Percentiles rank a stretch among this genome's conserved stretches.
These are phyloP conservation scores for Eudorina sp. DNA, from an alignment of 139 green algal species.

Conservation along the genomic window DNA sequence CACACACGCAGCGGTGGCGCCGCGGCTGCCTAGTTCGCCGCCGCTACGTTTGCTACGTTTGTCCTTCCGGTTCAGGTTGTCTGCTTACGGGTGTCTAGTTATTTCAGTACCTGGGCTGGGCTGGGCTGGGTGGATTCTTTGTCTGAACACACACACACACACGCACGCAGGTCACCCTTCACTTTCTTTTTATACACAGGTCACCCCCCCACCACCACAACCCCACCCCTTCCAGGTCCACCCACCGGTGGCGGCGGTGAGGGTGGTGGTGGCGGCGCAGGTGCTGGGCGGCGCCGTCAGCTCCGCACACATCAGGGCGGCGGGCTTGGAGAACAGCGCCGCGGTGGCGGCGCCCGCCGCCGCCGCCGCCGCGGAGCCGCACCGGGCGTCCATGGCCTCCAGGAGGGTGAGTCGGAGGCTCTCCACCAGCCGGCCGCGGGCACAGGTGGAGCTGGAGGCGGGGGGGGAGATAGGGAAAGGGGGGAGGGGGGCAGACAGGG, in stretches of 20 bases:
- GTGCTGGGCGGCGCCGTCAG: slow-evolving; percentile 7
- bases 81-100: too few species aligned
- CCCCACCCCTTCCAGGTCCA: not conserved
- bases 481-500: not conserved
- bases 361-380: not conserved
- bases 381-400: slow-evolving; percentile 44
- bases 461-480: not conserved
- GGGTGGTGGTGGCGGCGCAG: not conserved
- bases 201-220: too few species aligned
- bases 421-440: not conserved
- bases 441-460: not conserved
- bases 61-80: too few species aligned
- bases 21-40: too few species aligned
- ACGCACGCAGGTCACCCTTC: not conserved
- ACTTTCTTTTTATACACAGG: too few species aligned
- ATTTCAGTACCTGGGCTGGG: too few species aligned
- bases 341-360: not conserved
- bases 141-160: not conserved
- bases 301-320: slow-evolving; percentile 25
- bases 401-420: slow-evolving; percentile 17
- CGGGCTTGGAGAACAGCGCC: not conserved
- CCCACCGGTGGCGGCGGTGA: slow-evolving; percentile 13
- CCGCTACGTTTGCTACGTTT: too few species aligned
- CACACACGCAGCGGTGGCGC: too few species aligned
- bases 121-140: not conserved